Conservation (phyloP, 176 grass and related monocot genomes). For the Carex cristatella region DNA sequence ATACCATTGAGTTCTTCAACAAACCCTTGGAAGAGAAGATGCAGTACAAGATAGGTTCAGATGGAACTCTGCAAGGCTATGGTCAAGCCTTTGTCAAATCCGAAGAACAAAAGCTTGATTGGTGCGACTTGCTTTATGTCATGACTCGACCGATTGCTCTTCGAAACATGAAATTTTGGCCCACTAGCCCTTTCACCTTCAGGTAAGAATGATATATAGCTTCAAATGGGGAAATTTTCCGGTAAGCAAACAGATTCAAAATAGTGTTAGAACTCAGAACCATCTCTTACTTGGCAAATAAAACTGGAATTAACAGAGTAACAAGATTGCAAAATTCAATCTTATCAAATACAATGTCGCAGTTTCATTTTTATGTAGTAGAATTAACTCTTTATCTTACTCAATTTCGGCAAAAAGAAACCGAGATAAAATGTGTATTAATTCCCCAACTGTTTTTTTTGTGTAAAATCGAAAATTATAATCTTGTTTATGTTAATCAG, state of each 20-base stretch:
- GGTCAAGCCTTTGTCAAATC: slow-evolving; percentile 38
- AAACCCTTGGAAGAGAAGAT: slow-evolving; percentile 30
- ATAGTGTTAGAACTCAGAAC: too few relatives aligned
- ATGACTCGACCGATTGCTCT: slow-evolving; percentile 9
- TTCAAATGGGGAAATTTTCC: neutral
- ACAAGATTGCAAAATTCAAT: neutral
- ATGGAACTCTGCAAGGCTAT: slow-evolving; percentile 36
- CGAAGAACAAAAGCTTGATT: slow-evolving; percentile 45
- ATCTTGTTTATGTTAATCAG: too few relatives aligned
- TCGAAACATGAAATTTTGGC: slow-evolving; percentile 44
- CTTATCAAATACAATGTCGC: neutral
- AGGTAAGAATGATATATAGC: slow-evolving; percentile 13
- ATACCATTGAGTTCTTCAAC: slow-evolving; percentile 26
- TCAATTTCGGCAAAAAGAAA: neutral
- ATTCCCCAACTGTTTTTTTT: too few relatives aligned
- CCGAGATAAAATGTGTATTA: too few relatives aligned
- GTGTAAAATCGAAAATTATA: too few relatives aligned
- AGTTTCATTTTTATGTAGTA: neutral
- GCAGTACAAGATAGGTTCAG: slow-evolving; percentile 10
- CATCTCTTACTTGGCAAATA: too few relatives aligned
- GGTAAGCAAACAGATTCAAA: too few relatives aligned
- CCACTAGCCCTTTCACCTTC: slow-evolving; percentile 17
- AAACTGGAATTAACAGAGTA: too few relatives aligned
- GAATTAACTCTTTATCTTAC: neutral
- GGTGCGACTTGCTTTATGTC: slow-evolving; percentile 28